Percentiles rank a stretch among this genome's conserved stretches.
phyloP scores from a whole-genome alignment of 805 yeast species.

The Tetrapisispora phaffii region DNA sequence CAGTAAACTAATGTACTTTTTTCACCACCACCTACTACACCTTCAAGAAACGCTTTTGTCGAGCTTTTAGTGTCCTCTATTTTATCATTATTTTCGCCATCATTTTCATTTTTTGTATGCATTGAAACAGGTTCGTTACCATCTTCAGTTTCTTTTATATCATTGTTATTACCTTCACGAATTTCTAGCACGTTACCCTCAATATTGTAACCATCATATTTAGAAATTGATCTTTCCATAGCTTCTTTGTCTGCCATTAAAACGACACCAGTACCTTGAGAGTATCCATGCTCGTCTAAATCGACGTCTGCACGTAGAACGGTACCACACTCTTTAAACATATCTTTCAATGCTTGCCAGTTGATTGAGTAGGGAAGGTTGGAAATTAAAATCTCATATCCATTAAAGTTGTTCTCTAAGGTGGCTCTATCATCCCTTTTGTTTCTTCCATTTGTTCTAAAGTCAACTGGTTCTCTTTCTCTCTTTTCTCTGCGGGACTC shows the following conservation, averaged over 20 bases:
- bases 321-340: conserved; percentile 67
- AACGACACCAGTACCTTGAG: conserved; percentile 77
- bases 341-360: conserved; percentile 80
- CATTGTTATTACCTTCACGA: conserved; percentile 12
- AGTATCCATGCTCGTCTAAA: conserved; percentile 51
- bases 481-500: conserved; percentile 10
- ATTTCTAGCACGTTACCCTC: conserved; percentile 13
- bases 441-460: background rate
- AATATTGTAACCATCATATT: conserved; percentile 55
- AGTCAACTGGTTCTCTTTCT: background rate
- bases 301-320: conserved; percentile 78
- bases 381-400: conserved; percentile 58
- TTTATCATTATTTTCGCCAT: background rate
- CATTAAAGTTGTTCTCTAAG: conserved; percentile 1
- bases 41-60: conserved; percentile 41
- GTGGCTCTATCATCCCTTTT: background rate
- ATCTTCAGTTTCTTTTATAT: conserved; percentile 2
- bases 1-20: conserved; percentile 57
- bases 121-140: conserved; percentile 4
- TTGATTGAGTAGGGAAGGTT: conserved; percentile 73
- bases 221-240: conserved; percentile 64
- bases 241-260: conserved; percentile 52
- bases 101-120: conserved; percentile 2
- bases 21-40: conserved; percentile 52
- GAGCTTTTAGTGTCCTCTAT: background rate